Base-by-base conservation (phyloP, 148 eudicot genomes). In the Nyssa sinensis region DNA sequence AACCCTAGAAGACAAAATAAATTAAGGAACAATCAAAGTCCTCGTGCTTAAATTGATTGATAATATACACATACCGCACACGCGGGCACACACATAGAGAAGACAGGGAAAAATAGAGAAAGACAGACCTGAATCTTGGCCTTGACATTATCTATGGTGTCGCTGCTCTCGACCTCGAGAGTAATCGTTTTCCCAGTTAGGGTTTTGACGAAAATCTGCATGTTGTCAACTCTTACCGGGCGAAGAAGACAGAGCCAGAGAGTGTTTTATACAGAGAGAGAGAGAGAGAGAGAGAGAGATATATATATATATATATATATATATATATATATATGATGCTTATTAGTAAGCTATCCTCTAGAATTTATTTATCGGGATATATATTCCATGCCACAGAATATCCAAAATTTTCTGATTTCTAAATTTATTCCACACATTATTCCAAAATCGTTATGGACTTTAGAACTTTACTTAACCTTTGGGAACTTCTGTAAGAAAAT, bases 201-300 rank as follows among this genome's bases (percentile, higher is more conserved):
- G 72, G 78, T 75, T 58, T 75, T 75, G n/a, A 75, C 78, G 65
- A 75, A 75, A 72, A 75, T 75, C 78, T 75, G 78, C 78, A 75
- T 75, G 65, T 4, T 66, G 51, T 44, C 3, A 44, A 1, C 51
- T 14, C 51, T 0, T 11, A 14, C n/a, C n/a, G n/a, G n/a, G n/a
- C n/a, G n/a, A n/a, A n/a, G n/a, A n/a, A n/a, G n/a, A n/a, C n/a
- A n/a, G n/a, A n/a, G n/a, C n/a, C n/a, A n/a, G n/a, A n/a, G n/a
- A n/a, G n/a, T n/a, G n/a, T n/a, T n/a, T n/a, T n/a, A n/a, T n/a
- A n/a, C n/a, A n/a, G n/a, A n/a, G n/a, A 44, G 51, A 44, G 51
- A 13, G 13, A n/a, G 8, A 12, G 51, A 44, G 51, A 44, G 17
- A 1, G 51, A 44, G 49, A 8, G 41, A 3, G 41, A 4, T 8